Conservation (phyloP, 345 rosid genomes). For the Ceriops tagal region DNA sequence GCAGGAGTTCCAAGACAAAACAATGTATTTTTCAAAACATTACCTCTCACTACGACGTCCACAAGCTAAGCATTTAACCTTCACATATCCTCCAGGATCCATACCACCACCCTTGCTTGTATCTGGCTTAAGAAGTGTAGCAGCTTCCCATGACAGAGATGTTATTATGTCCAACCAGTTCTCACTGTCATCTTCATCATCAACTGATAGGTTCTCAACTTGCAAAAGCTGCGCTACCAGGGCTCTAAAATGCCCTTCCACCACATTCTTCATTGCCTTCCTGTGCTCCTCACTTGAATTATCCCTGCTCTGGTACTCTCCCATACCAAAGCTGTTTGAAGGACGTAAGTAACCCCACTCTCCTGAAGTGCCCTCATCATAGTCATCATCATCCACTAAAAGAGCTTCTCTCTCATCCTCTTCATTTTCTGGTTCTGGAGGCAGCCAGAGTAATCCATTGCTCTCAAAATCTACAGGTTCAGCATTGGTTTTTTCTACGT, state of each 20-base stretch:
- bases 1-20: neutral
- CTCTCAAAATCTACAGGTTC: constrained; percentile 89
- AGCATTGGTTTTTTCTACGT: constrained; percentile 37
- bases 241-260: constrained; percentile 91
- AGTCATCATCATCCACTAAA: constrained; percentile 58
- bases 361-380: constrained; percentile 60
- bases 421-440: constrained; percentile 95
- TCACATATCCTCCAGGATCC: constrained; percentile 98
- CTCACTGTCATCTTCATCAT: constrained; percentile 53
- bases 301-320: constrained; percentile 57
- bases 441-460: constrained; percentile 80
- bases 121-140: constrained; percentile 86
- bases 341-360: constrained; percentile 69
- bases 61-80: constrained; percentile 90
- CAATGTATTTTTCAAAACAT: neutral
- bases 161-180: constrained; percentile 87
- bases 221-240: constrained; percentile 83
- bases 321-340: constrained; percentile 70
- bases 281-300: constrained; percentile 69
- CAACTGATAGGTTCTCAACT: constrained; percentile 66
- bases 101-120: constrained; percentile 88
- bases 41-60: constrained; percentile 83
- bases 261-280: constrained; percentile 76
- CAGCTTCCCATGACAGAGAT: constrained; percentile 95
- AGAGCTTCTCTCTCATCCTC: constrained; percentile 77